Evolutionary conservation across 345 rosid species (phyloP), one percentile per base, ranked within the genome.

Genomic region (Microcos paniculata): DNA sequence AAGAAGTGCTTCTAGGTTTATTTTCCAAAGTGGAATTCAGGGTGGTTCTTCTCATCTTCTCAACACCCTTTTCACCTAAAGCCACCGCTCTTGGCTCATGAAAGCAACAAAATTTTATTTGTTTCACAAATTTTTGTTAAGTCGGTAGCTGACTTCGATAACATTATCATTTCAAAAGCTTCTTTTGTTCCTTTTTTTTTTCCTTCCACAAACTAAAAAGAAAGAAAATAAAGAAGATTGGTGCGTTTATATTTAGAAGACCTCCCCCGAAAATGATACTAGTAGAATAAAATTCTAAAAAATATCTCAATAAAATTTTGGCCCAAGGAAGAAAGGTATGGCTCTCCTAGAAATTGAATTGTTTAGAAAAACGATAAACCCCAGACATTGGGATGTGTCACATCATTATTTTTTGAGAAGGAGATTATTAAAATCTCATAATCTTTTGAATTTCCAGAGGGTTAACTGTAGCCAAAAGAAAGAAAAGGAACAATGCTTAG

Each of bases 1-100:
- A 58, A 52, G 14, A 59, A 77, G 76, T 70, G 72, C 67, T 71
- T 46, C 49, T 8, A 52, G 40, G 48, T 24, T 66, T 73, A 30
- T 70, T 40, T 51, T 73, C 59, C 43, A 19, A 43, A 66, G 75
- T 79, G 74, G 64, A 58, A 51, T 71, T 62, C 78, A 64, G 31
- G 42, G 57, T 48, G 40, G 24, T 67, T 49, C 62, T 67, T 49
- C 62, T 57, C 19, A 70, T 73, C 69, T 35, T 19, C 1, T 38
- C 40, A 8, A 5, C 42, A 35, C 57, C 18, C 38, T n/a, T 70
- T 63, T 38, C 67, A 9, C 18, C 21, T 23, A 74, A 74, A 73
- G 23, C 15, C 31, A 68, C 30, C 46, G 57, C 42, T 10, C 53
- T 52, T 31, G 3, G 35, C 18, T 38, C 35, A 28, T 53, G 19